A percentile compares a stretch with the other conserved stretches of the same genome.
These are phyloP conservation scores for Nemania diffusa DNA, from an alignment of 2,329 filamentous ascomycete species.

Conservation along the genomic window DNA sequence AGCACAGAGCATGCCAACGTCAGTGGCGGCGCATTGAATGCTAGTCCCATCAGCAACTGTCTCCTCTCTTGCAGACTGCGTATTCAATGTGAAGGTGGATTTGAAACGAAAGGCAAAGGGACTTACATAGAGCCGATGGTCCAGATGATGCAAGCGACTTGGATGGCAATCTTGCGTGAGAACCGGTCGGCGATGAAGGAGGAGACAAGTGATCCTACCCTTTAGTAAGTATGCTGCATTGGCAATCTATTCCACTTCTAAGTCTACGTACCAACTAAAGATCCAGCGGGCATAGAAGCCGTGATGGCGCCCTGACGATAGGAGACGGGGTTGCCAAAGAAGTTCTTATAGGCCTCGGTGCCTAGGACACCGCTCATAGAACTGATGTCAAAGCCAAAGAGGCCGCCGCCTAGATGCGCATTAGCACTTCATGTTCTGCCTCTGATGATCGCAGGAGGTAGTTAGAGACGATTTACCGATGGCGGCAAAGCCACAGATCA, in stretches of 20 bases:
- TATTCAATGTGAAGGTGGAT: neutral
- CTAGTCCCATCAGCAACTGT: conserved; percentile 17
- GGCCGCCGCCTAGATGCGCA: conserved; percentile 65
- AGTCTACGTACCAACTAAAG: conserved; percentile 64
- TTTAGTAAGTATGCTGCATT: neutral
- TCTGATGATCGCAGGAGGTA: neutral
- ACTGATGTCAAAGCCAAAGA: conserved; percentile 83
- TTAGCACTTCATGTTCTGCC: neutral
- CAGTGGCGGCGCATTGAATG: conserved; percentile 71
- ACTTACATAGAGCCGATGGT: conserved; percentile 56
- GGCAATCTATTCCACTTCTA: too few species aligned
- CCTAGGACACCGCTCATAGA: conserved; percentile 77
- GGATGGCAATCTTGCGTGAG: conserved; percentile 61
- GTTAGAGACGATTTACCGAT: conserved; percentile 58
- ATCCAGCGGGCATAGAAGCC: conserved; percentile 78
- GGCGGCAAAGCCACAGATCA: conserved; percentile 70
- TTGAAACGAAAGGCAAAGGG: neutral
- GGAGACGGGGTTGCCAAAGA: conserved; percentile 71
- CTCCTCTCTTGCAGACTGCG: neutral
- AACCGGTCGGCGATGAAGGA: conserved; percentile 62
- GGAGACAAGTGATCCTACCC: conserved; percentile 57
- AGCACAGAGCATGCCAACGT: conserved; percentile 75
- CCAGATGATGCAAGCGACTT: conserved; percentile 63
- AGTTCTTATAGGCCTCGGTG: conserved; percentile 75
- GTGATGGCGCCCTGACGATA: conserved; percentile 76